Base-by-base conservation (phyloP, 1,284 basidiomycete species). In the Tylopilus orsonianus region DNA sequence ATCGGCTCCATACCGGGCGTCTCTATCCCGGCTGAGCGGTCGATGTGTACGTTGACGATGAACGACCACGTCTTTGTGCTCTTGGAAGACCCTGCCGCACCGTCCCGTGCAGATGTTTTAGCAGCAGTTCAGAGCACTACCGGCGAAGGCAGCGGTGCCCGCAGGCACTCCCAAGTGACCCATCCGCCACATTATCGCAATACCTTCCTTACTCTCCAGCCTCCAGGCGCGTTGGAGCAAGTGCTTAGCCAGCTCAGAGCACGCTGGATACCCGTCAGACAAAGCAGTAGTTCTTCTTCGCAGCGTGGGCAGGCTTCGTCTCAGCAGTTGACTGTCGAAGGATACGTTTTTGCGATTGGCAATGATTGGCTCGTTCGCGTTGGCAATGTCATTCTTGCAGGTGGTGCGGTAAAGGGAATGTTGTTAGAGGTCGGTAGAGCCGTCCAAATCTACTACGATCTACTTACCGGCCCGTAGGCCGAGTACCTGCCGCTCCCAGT, bases 291-390 rank as follows among this genome's bases (percentile, higher is more conserved):
- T n/a, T 66, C 62, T 22, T 58, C 63, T 4, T 56, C 69, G 27
- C 75, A 77, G 53, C 73, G 75, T 55, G 72, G 71, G 19, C 79
- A 80, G 57, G 61, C 75, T 0, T 67, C 72, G 23, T 78, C 80
- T 23, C 81, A 82, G 41, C 87, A 87, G 53, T 67, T 90, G 10
- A 67, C 71, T 13, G 78, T 90, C 26, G 87, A 90, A 41, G 87
- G 87, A 0, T 68, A 75, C 44, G 73, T 87, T 14, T 89, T 81
- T 59, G 67, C 78, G 18, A 87, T 90, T 45, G 87, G 88, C 1
- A 82, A 71, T 38, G 87, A 90, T 61, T 90, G 88, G 85, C 68
- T 88, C 14, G 83, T 90, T n/a, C 76, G 87, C 20, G 80, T 81
- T 32, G 87, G 88, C 8, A 87, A 87, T 62, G 87, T 90, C 18